phyloP scores from a whole-genome alignment of 164 flowering plant species.

The Tetrastigma voinierianum region DNA sequence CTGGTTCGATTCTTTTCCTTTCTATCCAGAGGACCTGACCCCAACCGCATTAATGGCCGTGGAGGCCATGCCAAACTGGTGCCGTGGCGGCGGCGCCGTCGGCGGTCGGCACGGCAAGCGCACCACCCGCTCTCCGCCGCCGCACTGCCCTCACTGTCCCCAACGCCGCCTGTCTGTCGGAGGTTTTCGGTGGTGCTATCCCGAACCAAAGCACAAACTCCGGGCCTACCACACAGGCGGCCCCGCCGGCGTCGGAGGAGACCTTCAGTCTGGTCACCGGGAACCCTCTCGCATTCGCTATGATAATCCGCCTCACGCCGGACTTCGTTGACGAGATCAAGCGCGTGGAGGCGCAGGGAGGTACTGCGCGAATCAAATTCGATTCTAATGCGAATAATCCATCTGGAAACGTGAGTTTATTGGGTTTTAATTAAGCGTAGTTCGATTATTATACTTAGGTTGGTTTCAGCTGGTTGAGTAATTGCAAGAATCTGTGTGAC shows the following conservation, averaged over 20 bases:
- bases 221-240: slow-evolving; percentile 9
- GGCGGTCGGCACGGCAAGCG: slow-evolving; percentile 37
- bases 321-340: slow-evolving; percentile 91
- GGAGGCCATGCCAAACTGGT: slow-evolving; percentile 64
- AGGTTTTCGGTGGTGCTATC: slow-evolving; percentile 21
- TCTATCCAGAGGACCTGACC: too few species aligned
- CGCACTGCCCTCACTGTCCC: slow-evolving; percentile 33
- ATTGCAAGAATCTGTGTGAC: not conserved
- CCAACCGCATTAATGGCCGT: slow-evolving; percentile 41
- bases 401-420: slow-evolving; percentile 62
- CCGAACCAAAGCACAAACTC: slow-evolving; percentile 18
- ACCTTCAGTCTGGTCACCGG: slow-evolving; percentile 62
- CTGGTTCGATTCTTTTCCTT: too few species aligned
- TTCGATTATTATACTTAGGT: slow-evolving; percentile 3
- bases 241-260: slow-evolving; percentile 48
- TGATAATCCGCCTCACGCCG: slow-evolving; percentile 78
- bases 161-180: slow-evolving; percentile 41
- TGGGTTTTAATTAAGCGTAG: not conserved
- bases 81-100: slow-evolving; percentile 60
- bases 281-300: slow-evolving; percentile 59
- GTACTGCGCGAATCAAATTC: slow-evolving; percentile 73
- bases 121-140: slow-evolving; percentile 33
- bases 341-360: slow-evolving; percentile 72
- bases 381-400: slow-evolving; percentile 56
- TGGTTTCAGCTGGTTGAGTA: not conserved